Base-by-base conservation (phyloP, 2,329 filamentous ascomycete genomes). In the Pyrenophora seminiperda region DNA sequence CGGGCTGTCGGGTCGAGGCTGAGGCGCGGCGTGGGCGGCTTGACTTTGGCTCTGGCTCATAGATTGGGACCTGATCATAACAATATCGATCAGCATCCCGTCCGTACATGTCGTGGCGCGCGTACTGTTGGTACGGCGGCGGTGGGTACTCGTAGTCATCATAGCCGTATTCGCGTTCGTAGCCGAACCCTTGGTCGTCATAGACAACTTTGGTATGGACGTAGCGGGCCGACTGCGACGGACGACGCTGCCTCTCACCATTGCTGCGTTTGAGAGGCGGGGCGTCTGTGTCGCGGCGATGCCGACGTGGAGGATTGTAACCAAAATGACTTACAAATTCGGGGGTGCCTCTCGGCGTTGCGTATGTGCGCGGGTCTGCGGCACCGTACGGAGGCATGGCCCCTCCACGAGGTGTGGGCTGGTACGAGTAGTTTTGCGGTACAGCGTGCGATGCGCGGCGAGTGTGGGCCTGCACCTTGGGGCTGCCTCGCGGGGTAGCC, bases 311-410 rank as follows among this genome's bases (percentile, higher is more conserved):
- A 72, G 73, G 73, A 66, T 41, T 52, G 75, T 76, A 80, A 79
- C 78, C 80, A 59, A 69, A 70, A 71, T 65, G 61, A 86, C 84
- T 86, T 85, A 86, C 84, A 85, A 83, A 81, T 75, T 86, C 82
- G 72, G 75, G 67, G 73, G 81, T 79, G 75, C 75, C 81, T 77
- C 75, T 79, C 72, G 76, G 77, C 71, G 77, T 81, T 73, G 72
- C 79, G 72, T 66, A 64, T 53, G 63, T 59, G 72, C 66, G 69
- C 49, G 63, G 66, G 27, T 67, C 59, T 38, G 49, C 43, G 38
- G 76, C 73, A 46, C 72, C 73, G 54, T 74, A 74, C 56, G 77
- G 76, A 42, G 75, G 75, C 56, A 78, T 65, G 45, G 53, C 54
- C 45, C 56, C 58, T 61, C 64, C 64, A 52, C 73, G 66, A 63